phyloP scores from a whole-genome alignment of 1,284 basidiomycete genomes.

The Xanthoconium separans region DNA sequence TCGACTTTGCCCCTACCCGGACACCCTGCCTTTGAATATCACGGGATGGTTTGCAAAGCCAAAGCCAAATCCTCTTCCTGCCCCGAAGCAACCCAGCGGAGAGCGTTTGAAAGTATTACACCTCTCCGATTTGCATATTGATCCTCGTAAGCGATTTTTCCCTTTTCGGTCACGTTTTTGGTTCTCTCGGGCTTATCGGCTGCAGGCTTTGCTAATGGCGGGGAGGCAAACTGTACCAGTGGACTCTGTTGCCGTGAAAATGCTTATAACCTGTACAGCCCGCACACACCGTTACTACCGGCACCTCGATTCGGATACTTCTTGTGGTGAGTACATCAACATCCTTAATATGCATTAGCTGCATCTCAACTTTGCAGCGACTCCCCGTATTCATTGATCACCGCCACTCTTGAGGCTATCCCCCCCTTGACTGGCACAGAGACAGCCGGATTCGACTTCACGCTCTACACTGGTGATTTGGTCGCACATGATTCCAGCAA shows the following conservation, averaged over 20 bases:
- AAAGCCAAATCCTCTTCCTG: constrained; percentile 64
- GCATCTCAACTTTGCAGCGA: constrained; percentile 48
- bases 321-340: constrained; percentile 44
- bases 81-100: constrained; percentile 55
- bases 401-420: constrained; percentile 67
- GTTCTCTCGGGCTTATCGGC: constrained; percentile 2
- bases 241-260: constrained; percentile 71
- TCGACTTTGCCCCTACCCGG: constrained; percentile 48
- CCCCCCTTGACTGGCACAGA: constrained; percentile 64
- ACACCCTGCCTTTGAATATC: constrained; percentile 50
- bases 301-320: constrained; percentile 71
- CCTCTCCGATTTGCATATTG: constrained; percentile 77
- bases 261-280: constrained; percentile 51
- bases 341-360: neutral
- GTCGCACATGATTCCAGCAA: constrained; percentile 70
- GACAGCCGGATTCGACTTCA: constrained; percentile 60
- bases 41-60: constrained; percentile 63
- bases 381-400: constrained; percentile 61
- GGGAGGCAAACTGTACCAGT: constrained; percentile 74
- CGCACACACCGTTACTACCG: constrained; percentile 48
- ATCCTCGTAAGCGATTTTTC: constrained; percentile 49
- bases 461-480: constrained; percentile 76
- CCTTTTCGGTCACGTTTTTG: neutral
- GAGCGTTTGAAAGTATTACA: constrained; percentile 73
- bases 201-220: constrained; percentile 65